phyloP scores from a whole-genome alignment of 2,329 filamentous ascomycete species.

The Xylaria sp. region DNA sequence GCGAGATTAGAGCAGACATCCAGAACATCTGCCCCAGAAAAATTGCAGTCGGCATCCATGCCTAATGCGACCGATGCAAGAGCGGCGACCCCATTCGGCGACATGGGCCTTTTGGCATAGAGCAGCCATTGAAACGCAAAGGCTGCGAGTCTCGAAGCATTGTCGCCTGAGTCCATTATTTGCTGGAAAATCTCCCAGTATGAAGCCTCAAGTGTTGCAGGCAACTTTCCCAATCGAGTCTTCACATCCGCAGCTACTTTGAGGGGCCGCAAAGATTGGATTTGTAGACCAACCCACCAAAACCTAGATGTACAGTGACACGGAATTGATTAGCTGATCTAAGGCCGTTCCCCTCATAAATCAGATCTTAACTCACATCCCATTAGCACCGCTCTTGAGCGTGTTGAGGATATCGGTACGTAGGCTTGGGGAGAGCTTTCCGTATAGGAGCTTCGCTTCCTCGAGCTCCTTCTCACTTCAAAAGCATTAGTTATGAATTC shows the following conservation, averaged over 20 bases:
- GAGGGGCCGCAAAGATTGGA: constrained; percentile 14
- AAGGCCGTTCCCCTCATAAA: background rate
- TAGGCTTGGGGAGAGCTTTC: background rate
- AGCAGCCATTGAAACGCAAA: constrained; percentile 19
- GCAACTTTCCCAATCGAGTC: constrained; percentile 7
- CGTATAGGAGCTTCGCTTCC: background rate
- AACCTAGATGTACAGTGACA: constrained; percentile 8
- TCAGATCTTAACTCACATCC: constrained; percentile 6
- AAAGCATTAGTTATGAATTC: background rate
- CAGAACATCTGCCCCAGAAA: background rate
- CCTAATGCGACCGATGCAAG: constrained; percentile 4
- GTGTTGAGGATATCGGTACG: background rate
- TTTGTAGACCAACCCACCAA: constrained; percentile 20
- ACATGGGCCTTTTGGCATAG: background rate
- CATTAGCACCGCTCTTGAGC: background rate
- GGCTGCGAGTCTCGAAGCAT: constrained; percentile 5
- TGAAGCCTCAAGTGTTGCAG: constrained; percentile 11
- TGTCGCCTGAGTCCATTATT: constrained; percentile 1
- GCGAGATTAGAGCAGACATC: constrained; percentile 17
- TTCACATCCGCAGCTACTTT: constrained; percentile 17
- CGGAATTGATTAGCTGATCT: background rate
- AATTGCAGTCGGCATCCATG: background rate
- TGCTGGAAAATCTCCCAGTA: constrained; percentile 14
- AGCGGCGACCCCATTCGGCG: background rate
- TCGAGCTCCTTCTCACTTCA: constrained; percentile 8